Base-by-base conservation (phyloP, 371 early-diverging fungal genomes). In the Fennellomyces sp. region DNA sequence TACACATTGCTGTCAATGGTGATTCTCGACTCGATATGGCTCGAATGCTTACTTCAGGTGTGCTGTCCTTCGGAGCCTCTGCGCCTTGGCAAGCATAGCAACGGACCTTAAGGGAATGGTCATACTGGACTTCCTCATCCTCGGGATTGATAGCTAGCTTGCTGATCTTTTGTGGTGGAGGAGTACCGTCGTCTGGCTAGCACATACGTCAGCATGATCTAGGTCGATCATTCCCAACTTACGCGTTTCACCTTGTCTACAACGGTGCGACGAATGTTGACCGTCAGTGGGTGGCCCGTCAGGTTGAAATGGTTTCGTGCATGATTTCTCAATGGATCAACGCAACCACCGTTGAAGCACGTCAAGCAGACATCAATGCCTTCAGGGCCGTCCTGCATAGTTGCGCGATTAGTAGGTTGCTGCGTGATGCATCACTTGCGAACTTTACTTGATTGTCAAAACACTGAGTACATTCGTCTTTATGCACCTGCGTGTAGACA, bases 381-480 rank as follows among this genome's bases (percentile, higher is more conserved):
- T 48, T 73, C 76, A 8, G 80, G 74, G 29, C 78, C 69, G 62
- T 89, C 88, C 91, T 91, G 72, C 17, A 6, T 42, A 21, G 5
- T 15, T 30, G 42, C 39, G 29, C 60, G 52, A 26, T 51, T 54
- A 31, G 41, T 13, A 47, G 38, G 31, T 2, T 51, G 47, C 41
- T 28, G 17, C 33, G 45, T 45, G 5, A 3, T 30, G 38, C 21
- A 21, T 23, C 17, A 19, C 17, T 33, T n/a, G n/a, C n/a, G n/a
- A 52, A 17, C 36, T 33, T 26, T 72, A 92, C 97, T 76, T 91
- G 91, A 55, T 76, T 78, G 69, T 94, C 93, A 77, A 94, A 97
- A 79, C 98, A 97, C 56, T 86, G 86, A 17, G 95, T 94, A 76
- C 98, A 97, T 73, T 97, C 97, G 58, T 97, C 97, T 75, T 95